phyloP scores from a whole-genome alignment of 805 yeast species.

The Yarrowia sp. region DNA sequence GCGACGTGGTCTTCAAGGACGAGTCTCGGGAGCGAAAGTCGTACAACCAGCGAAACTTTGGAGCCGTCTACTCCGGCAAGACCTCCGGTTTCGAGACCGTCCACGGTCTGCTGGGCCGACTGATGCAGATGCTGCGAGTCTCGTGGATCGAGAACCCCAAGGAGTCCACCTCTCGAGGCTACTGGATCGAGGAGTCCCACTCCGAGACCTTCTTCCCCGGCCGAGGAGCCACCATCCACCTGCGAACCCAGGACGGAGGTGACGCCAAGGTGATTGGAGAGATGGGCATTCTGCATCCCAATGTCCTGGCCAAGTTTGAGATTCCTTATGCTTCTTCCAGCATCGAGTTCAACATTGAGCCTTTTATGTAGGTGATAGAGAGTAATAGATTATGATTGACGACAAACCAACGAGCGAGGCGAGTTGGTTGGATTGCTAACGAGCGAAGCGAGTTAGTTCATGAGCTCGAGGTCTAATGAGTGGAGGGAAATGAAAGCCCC shows the following conservation, averaged over 20 bases:
- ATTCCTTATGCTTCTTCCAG: constrained; percentile 91
- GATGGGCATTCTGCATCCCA: constrained; percentile 95
- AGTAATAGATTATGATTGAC: constrained; percentile 33
- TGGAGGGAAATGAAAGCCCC: too few species aligned
- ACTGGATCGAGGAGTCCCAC: constrained; percentile 52
- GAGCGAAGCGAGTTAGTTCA: neutral
- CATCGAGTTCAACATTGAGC: constrained; percentile 89
- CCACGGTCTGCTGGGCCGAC: constrained; percentile 92
- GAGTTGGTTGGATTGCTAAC: neutral
- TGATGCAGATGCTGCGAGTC: constrained; percentile 95
- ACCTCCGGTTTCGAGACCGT: constrained; percentile 92
- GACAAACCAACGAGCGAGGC: neutral
- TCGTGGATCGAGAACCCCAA: constrained; percentile 64
- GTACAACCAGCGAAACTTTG: constrained; percentile 91
- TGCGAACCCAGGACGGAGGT: constrained; percentile 61
- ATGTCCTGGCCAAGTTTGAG: constrained; percentile 83
- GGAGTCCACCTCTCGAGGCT: constrained; percentile 67
- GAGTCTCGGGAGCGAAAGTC: constrained; percentile 84
- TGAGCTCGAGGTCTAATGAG: too few species aligned
- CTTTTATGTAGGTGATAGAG: constrained; percentile 58
- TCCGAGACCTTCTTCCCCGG: constrained; percentile 80
- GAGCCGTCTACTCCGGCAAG: constrained; percentile 92
- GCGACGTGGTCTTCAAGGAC: constrained; percentile 91
- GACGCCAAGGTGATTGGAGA: constrained; percentile 62
- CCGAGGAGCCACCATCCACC: constrained; percentile 89